A percentile compares a stretch with the other conserved stretches of the same genome.
These are phyloP conservation scores for Priceomyces haplophilus DNA, from an alignment of 805 yeast genomes.

Conservation along the genomic window DNA sequence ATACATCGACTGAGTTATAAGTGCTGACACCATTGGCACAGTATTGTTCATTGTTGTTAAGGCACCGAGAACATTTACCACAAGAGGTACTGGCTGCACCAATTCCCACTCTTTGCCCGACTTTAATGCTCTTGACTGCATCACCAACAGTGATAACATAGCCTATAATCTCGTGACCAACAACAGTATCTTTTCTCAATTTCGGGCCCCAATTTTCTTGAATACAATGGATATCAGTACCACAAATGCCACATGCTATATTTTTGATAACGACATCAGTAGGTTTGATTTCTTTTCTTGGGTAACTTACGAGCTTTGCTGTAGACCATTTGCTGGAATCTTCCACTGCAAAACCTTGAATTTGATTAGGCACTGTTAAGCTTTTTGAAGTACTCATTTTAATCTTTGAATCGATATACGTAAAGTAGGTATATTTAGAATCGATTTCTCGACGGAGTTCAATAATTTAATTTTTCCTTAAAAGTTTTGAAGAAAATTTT, in stretches of 20 bases:
- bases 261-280: conserved; percentile 53
- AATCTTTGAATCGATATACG: not conserved
- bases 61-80: conserved; percentile 55
- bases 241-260: conserved; percentile 65
- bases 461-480: too few relatives aligned
- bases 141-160: conserved; percentile 56
- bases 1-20: conserved; percentile 43
- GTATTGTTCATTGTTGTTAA: conserved; percentile 38
- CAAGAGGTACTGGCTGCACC: conserved; percentile 72
- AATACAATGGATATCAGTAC: conserved; percentile 54
- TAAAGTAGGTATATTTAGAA: too few relatives aligned
- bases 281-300: conserved; percentile 21
- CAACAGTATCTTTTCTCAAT: conserved; percentile 37
- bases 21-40: conserved; percentile 52
- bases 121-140: conserved; percentile 47
- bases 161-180: conserved; percentile 69
- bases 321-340: conserved; percentile 24
- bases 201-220: conserved; percentile 49
- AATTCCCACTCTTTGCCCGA: conserved; percentile 78
- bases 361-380: conserved; percentile 20
- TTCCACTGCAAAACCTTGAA: conserved; percentile 30
- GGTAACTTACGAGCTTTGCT: conserved; percentile 25
- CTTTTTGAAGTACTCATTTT: not conserved
- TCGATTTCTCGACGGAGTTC: too few relatives aligned
- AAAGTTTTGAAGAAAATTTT: too few relatives aligned